Evolutionary conservation across 2,329 filamentous ascomycete species (phyloP).

Genomic region (Colletotrichum eremochloae): DNA sequence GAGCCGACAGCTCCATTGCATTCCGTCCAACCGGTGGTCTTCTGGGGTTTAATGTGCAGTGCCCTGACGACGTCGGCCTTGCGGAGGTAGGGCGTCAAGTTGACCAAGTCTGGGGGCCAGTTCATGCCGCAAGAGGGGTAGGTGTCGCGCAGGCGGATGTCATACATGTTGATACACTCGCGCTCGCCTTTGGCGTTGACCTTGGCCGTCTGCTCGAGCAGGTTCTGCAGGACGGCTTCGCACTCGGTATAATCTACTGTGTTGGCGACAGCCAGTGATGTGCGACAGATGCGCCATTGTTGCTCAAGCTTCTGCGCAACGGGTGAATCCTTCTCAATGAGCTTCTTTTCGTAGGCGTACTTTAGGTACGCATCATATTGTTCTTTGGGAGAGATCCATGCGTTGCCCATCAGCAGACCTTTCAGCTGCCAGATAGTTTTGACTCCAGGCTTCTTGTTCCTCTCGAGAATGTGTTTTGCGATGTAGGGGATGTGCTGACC

Average conservation of each 20-base stretch:
- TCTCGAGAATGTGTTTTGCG: constrained; percentile 87
- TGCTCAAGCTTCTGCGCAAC: constrained; percentile 75
- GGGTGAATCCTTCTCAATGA: constrained; percentile 78
- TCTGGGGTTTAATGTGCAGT: constrained; percentile 85
- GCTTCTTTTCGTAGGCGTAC: constrained; percentile 81
- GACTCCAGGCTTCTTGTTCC: constrained; percentile 75
- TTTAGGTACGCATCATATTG: constrained; percentile 91
- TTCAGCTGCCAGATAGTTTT: constrained; percentile 79
- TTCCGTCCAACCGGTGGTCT: constrained; percentile 90
- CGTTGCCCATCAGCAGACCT: constrained; percentile 94
- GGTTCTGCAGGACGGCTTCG: constrained; percentile 80
- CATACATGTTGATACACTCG: constrained; percentile 95
- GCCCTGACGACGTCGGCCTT: constrained; percentile 83
- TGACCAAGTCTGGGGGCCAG: constrained; percentile 89
- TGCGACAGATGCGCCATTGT: constrained; percentile 77
- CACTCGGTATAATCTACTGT: constrained; percentile 78
- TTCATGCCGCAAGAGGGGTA: constrained; percentile 94
- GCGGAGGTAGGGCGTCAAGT: constrained; percentile 87
- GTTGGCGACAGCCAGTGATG: constrained; percentile 65
- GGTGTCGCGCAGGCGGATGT: constrained; percentile 85
- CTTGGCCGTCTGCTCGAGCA: constrained; percentile 76
- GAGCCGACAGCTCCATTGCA: constrained; percentile 84
- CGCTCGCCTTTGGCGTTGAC: constrained; percentile 61
- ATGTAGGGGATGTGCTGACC: constrained; percentile 98
- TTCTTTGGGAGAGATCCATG: constrained; percentile 92